Evolutionary conservation across 345 rosid genomes (phyloP).

Genomic region (Eucalyptus sp.): DNA sequence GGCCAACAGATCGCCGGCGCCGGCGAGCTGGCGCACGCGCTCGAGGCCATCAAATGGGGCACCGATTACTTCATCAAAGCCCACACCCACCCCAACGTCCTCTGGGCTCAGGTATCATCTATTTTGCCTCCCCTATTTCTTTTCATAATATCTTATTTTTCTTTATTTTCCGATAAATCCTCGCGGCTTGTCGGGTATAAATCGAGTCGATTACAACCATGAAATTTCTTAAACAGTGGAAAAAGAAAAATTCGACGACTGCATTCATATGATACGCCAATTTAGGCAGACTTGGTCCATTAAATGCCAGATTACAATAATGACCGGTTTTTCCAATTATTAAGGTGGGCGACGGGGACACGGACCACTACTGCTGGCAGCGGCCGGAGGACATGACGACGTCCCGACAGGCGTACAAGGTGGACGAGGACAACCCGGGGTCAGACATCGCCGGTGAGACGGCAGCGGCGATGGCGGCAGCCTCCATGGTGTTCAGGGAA

Average conservation of each 20-base stretch:
- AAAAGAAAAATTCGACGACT: not conserved
- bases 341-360: constrained; percentile 83
- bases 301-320: not conserved
- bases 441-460: constrained; percentile 79
- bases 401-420: constrained; percentile 48
- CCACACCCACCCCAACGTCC: constrained; percentile 37
- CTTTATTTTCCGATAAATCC: not conserved
- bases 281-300: not conserved
- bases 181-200: fast-evolving
- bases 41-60: constrained; percentile 82
- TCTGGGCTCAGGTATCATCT: constrained; percentile 41
- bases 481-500: constrained; percentile 62
- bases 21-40: constrained; percentile 44
- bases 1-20: constrained; percentile 32
- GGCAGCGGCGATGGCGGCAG: constrained; percentile 83
- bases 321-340: not conserved
- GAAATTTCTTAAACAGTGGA: not conserved
- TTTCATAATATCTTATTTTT: not conserved
- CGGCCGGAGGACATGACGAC: constrained; percentile 98
- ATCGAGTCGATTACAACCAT: not conserved
- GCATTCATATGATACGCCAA: not conserved
- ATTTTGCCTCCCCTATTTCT: not conserved
- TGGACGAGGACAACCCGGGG: constrained; percentile 65
- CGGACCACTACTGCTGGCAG: constrained; percentile 96
- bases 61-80: constrained; percentile 86